Evolutionary conservation across 768 basidiomycete genomes (phyloP).

Genomic region (Leccinum boreale): DNA sequence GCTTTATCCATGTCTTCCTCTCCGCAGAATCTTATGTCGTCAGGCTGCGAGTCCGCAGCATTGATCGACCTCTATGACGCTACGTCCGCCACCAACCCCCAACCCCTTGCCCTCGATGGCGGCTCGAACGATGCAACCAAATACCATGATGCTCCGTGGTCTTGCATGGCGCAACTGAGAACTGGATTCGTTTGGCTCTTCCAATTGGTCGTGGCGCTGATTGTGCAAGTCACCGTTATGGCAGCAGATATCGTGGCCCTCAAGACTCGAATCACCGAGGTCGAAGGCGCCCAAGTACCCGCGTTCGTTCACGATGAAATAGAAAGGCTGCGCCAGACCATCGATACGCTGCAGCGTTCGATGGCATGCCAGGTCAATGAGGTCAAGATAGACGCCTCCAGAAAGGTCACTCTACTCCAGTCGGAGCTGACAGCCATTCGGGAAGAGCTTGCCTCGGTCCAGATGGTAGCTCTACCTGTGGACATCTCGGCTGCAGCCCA

Average conservation of each 20-base stretch:
- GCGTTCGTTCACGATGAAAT: not conserved
- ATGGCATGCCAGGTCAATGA: slow-evolving; percentile 11
- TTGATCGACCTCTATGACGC: no score
- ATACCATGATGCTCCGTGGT: not conserved
- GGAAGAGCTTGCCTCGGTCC: slow-evolving; percentile 7
- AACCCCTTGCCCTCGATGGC: not conserved
- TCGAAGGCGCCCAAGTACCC: slow-evolving; percentile 5
- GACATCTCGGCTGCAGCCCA: not conserved
- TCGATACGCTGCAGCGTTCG: not conserved
- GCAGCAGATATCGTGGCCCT: slow-evolving; percentile 14
- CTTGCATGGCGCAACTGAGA: slow-evolving; percentile 1
- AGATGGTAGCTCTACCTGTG: not conserved
- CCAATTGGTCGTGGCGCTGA: slow-evolving; percentile 1
- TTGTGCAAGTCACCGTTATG: slow-evolving; percentile 1
- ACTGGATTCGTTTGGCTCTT: slow-evolving; percentile 5
- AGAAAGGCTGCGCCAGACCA: slow-evolving; percentile 4
- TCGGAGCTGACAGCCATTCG: slow-evolving; percentile 10
- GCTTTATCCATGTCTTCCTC: slow-evolving; percentile 5
- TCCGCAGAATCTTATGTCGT: not conserved
- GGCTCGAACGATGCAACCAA: not conserved
- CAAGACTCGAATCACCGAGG: slow-evolving; percentile 14
- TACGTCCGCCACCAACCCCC: no score
- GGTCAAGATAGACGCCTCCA: slow-evolving; percentile 13
- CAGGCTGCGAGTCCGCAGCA: no score
- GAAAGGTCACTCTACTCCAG: slow-evolving; percentile 14